phyloP scores from a whole-genome alignment of 495 filamentous ascomycete species.

The Hyaloscypha variabilis region DNA sequence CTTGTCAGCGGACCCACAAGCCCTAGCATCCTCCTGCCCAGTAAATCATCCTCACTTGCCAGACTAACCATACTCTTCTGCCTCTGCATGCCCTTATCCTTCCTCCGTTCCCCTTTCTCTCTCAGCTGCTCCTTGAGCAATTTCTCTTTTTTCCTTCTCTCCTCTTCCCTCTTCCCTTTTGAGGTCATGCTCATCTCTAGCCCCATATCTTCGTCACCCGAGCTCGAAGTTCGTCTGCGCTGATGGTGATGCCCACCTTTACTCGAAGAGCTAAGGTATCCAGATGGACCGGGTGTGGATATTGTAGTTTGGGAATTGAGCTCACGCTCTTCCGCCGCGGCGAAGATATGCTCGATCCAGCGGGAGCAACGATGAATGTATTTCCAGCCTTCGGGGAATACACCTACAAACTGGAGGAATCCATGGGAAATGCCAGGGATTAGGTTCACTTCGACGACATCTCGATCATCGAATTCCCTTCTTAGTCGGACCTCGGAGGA shows the following conservation, averaged over 20 bases:
- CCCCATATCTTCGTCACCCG: slow-evolving; percentile 76
- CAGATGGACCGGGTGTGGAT: slow-evolving; percentile 11
- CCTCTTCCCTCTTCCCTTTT: slow-evolving; percentile 30
- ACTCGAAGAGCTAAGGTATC: slow-evolving; percentile 11
- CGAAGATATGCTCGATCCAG: slow-evolving; percentile 80
- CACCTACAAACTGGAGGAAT: slow-evolving; percentile 83
- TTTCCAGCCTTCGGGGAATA: slow-evolving; percentile 86
- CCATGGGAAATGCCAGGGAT: slow-evolving; percentile 90
- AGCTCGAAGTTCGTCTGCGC: slow-evolving; percentile 52
- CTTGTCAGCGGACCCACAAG: slow-evolving; percentile 80
- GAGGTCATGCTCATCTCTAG: slow-evolving; percentile 73
- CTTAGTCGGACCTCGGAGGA: slow-evolving; percentile 21
- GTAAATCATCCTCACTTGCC: slow-evolving; percentile 80
- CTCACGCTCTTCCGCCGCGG: slow-evolving; percentile 44
- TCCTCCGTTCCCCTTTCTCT: slow-evolving; percentile 32
- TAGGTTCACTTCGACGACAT: slow-evolving; percentile 77
- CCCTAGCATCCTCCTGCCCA: slow-evolving; percentile 84
- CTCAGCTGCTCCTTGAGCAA: slow-evolving; percentile 33
- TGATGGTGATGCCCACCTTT: slow-evolving; percentile 36
- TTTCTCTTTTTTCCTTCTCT: slow-evolving; percentile 26
- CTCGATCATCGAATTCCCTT: slow-evolving; percentile 71
- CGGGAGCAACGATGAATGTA: slow-evolving; percentile 71
- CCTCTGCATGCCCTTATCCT: slow-evolving; percentile 32
- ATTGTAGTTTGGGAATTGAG: slow-evolving; percentile 10
- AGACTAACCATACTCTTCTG: slow-evolving; percentile 66